Evolutionary conservation across 1,139 yeast genomes (phyloP).

Genomic region (Suhomyces guaymorum): DNA sequence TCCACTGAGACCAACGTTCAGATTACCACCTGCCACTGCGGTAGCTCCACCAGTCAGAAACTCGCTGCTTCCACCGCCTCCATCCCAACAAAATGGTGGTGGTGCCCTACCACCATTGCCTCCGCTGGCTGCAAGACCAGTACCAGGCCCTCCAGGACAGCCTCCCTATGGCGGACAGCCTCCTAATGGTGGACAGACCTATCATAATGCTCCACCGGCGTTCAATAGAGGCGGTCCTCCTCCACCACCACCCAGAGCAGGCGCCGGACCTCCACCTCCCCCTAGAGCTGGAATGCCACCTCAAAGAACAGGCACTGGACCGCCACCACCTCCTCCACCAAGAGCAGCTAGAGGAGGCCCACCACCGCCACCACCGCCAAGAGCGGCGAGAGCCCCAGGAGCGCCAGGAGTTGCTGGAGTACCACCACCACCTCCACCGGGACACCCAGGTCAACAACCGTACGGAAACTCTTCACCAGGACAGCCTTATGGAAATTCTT

Average conservation of each 20-base stretch:
- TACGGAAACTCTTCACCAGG: too few relatives aligned
- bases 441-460: slow-evolving; percentile 1
- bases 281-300: slow-evolving; percentile 24
- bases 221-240: slow-evolving; percentile 8
- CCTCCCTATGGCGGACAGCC: slow-evolving; percentile 18
- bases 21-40: slow-evolving; percentile 33
- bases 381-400: slow-evolving; percentile 21
- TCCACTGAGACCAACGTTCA: slow-evolving; percentile 20
- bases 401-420: too few relatives aligned
- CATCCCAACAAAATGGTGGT: slow-evolving; percentile 10
- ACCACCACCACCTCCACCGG: slow-evolving; percentile 10
- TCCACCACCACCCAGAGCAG: slow-evolving; percentile 15
- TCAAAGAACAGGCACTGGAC: slow-evolving; percentile 15
- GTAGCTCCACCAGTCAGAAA: slow-evolving; percentile 23
- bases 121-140: slow-evolving; percentile 11
- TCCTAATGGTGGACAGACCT: slow-evolving; percentile 24
- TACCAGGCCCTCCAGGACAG: slow-evolving; percentile 21
- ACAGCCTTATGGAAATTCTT: too few relatives aligned
- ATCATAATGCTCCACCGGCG: slow-evolving; percentile 11
- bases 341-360: slow-evolving; percentile 20
- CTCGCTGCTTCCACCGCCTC: slow-evolving; percentile 15
- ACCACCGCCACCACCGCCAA: slow-evolving; percentile 21
- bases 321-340: slow-evolving; percentile 29
- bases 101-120: slow-evolving; percentile 6
- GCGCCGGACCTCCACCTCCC: slow-evolving; percentile 27